Evolutionary conservation across 106 monocot genomes (phyloP).

Genomic region (Triglochin maritima): DNA sequence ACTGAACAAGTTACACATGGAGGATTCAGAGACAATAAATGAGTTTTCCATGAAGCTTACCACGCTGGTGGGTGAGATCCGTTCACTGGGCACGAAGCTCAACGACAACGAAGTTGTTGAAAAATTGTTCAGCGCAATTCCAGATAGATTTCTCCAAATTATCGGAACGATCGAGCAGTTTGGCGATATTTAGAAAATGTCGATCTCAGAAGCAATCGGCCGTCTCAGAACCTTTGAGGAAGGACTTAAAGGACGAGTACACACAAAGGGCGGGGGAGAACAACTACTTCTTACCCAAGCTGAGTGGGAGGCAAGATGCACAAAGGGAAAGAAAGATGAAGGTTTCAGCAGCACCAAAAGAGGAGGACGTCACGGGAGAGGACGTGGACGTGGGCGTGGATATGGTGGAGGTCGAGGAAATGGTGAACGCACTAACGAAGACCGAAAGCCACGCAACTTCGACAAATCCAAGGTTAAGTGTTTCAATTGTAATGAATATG

Average conservation of each 20-base stretch:
- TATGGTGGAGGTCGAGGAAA: background rate
- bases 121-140: constrained; percentile 5
- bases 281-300: background rate
- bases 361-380: background rate
- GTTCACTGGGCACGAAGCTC: constrained; percentile 4
- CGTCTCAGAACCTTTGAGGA: constrained; percentile 16
- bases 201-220: constrained; percentile 8
- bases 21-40: constrained; percentile 9
- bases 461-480: background rate
- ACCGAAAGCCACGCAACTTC: background rate
- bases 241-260: background rate
- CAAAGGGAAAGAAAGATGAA: background rate
- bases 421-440: background rate
- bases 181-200: constrained; percentile 6
- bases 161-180: constrained; percentile 17
- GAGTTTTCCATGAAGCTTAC: constrained; percentile 4
- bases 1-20: constrained; percentile 4
- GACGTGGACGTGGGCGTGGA: background rate
- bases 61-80: background rate
- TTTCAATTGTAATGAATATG: background rate
- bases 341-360: background rate
- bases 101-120: constrained; percentile 4
- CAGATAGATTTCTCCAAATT: background rate
- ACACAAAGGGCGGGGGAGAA: background rate
- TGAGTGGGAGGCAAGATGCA: background rate